Base-by-base conservation (phyloP, 345 rosid genomes). In the Salix dunnii region DNA sequence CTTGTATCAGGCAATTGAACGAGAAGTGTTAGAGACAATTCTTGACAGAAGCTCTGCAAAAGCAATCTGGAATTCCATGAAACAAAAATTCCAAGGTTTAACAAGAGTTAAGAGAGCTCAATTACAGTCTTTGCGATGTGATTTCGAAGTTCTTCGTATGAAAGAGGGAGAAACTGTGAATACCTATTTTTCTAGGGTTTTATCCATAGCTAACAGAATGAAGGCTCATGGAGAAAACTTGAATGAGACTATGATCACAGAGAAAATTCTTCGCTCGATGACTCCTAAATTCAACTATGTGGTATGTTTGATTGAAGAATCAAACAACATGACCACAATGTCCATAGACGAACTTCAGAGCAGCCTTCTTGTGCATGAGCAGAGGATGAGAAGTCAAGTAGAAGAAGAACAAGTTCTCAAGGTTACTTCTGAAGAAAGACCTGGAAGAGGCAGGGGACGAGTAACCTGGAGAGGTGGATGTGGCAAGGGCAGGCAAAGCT, bases 1-100 rank as follows among this genome's bases (percentile, higher is more conserved):
- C 6, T 17, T 79, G 0, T 79, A 61, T 33, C 70, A 74, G 64
- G 78, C 69, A 1, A 74, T 69, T 48, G 66, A 79, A 33, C 21
- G 79, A 6, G 17, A 25, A 0, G 21, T 78, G 23, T 25, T 73
- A 4, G 73, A 78, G 18, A 49, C 53, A 0, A 78, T 73, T 36
- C 36, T 65, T 64, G 81, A 78, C 12, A 25, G 23, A 7, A 20
- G n/a, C 4, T 65, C 67, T 14, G 2, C 73, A 9, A 78, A 38
- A 31, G 42, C 17, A 16, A 18, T 76, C 5, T 76, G 43, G 74
- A 60, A 69, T 0, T 77, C 63, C 0, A 60, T 70, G 75, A 71
- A 77, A 4, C 33, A 23, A 0, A 78, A 71, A 23, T 77, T 62
- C 17, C 2, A 48, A 7, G 80, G 80, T 3, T 70, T 40, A 61